Evolutionary conservation across 345 rosid genomes (phyloP), one percentile per base, ranked within the genome.

Genomic region (Camelina sativa): DNA sequence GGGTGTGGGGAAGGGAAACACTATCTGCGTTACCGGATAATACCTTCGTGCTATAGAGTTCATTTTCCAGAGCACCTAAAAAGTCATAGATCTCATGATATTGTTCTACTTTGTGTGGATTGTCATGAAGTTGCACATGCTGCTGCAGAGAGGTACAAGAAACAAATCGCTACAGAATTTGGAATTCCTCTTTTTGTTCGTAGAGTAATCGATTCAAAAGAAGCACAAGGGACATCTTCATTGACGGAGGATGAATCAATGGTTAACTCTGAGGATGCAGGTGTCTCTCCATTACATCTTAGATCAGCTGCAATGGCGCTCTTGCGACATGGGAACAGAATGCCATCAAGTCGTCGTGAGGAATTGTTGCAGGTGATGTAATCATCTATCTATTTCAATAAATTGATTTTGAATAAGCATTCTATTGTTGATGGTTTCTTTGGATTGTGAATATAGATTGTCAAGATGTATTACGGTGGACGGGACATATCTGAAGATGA

Each of bases 21-120:
- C 66, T 95, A 95, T 82, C 80, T 95, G 11, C 97, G 96, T 7
- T 95, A 95, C 81, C 82, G 98, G 59, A 84, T 92, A 71, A 92
- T 95, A 72, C 99, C 99, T 74, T 90, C 98, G 3, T 92, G 97
- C 83, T 95, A 95, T 82, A 86, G 99, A 83, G 74, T 92, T 84
- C 96, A 92, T 84, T 95, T 95, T 72, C 97, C 98, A 11, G 98
- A 92, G 88, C 99, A 95, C 78, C 67, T 95, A 76, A 95, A 95
- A 83, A 95, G 98, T 73, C 99, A 95, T 50, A 86, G 98, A n/a
- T 95, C 99, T 76, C 98, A 92, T 82, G 99, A 95, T 79, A 95
- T 92, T 61, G 98, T 92, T 76, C 83, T 95, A 50, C 94, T 95
- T 11, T 95, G 97, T 58, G 98, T 95, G 85, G 97, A 95, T 73